Evolutionary conservation across 257 asterid genomes (phyloP).

Genomic region (Vinca minor): DNA sequence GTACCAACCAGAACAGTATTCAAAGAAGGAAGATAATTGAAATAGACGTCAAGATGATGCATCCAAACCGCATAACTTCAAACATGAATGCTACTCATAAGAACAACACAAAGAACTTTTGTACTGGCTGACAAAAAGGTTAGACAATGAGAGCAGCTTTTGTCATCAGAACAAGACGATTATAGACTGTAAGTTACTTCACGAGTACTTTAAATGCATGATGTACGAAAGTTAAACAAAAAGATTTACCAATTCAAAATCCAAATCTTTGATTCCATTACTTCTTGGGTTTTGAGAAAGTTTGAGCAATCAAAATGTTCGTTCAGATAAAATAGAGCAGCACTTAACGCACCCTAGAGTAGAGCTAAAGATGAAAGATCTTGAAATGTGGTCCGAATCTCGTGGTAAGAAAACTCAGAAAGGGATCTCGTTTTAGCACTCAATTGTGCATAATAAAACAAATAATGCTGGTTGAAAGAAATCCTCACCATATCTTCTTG

Average conservation of each 20-base stretch:
- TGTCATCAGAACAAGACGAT: not conserved
- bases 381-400: not conserved
- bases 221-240: not conserved
- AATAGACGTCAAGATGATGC: not conserved
- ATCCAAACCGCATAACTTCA: not conserved
- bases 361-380: not conserved
- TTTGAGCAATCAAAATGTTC: not conserved
- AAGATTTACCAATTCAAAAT: not conserved
- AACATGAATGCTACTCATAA: not conserved
- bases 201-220: not conserved
- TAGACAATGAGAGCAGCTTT: not conserved
- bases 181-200: not conserved
- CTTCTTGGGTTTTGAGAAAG: not conserved
- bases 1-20: not conserved
- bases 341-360: not conserved
- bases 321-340: not conserved
- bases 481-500: constrained; percentile 70
- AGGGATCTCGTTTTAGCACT: not conserved
- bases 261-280: not conserved
- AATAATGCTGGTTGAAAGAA: constrained; percentile 2
- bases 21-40: not conserved
- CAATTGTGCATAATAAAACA: constrained; percentile 1
- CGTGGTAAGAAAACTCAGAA: not conserved
- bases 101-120: not conserved
- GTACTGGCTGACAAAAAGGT: not conserved